Base-by-base conservation (phyloP, 495 filamentous ascomycete genomes). In the Hypoxylon subgilvum region DNA sequence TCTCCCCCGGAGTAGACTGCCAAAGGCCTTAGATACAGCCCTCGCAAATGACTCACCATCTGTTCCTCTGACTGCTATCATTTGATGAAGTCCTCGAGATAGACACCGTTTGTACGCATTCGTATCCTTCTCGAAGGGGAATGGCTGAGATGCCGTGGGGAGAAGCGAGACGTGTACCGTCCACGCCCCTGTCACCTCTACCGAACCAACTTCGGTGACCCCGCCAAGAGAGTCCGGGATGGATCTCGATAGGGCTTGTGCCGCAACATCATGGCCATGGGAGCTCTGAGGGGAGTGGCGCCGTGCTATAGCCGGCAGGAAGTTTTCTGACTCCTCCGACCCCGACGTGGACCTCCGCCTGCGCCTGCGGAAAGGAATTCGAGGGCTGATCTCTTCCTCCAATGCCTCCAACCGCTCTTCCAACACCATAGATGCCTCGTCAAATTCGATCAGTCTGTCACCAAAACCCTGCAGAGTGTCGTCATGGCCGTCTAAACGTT, bases 51-150 rank as follows among this genome's bases (percentile, higher is more conserved):
- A 79, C 36, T 69, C 61, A 46, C 73, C 74, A 58, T 78, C 76
- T 22, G 71, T 72, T 18, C 77, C 79, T 28, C 72, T 69, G 14
- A 83, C 69, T 17, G 74, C 78, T 18, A 82, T 72, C 65, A 81
- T 72, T 52, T 73, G 80, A 67, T 82, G 81, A 40, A 81, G 74
- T 13, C 80, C 81, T 14, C 81, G 77, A 23, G 81, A 82, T 12
- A 83, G 69, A 49, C 81, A 84, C 18, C 81, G 73, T 62, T 82
- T 81, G 67, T 84, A 84, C 4, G 79, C 80, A 40, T 74, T 78
- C 28, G 81, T 84, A 54, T 82, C 79, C 67, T 81, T 79, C 71
- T 84, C 81, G 67, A 84, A 84, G 6, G 81, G 81, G 63, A 84
- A 81, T 27, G 80, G 76, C 52, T 79, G 76, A 36, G 64, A 69